Evolutionary conservation across 441 rosid genomes (phyloP).

Genomic region (Gossypium davidsonii): DNA sequence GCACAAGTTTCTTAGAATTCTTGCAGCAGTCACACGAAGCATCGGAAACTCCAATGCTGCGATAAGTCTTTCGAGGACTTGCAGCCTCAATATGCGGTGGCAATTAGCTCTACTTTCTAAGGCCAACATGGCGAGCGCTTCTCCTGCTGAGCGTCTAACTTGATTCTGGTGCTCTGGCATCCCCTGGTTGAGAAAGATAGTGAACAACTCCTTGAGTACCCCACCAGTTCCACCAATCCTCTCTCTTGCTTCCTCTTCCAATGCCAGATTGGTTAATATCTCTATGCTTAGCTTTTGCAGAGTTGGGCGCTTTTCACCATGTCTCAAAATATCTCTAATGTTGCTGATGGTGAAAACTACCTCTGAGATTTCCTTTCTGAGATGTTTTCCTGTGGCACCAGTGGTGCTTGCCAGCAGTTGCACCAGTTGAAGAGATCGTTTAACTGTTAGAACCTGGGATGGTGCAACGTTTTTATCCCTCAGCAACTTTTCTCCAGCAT

Average conservation of each 20-base stretch:
- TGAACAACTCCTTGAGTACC: conserved; percentile 61
- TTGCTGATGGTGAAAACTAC: conserved; percentile 80
- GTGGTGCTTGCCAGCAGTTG: conserved; percentile 79
- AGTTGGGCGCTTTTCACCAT: conserved; percentile 54
- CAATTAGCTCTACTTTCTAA: conserved; percentile 70
- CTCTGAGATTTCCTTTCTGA: conserved; percentile 74
- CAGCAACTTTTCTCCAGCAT: conserved; percentile 44
- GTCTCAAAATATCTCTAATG: conserved; percentile 57
- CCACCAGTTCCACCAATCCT: conserved; percentile 88
- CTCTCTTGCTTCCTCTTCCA: conserved; percentile 66
- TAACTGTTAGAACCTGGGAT: conserved; percentile 64
- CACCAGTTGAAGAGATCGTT: conserved; percentile 71
- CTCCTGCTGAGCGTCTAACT: conserved; percentile 74
- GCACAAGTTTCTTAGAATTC: conserved; percentile 70
- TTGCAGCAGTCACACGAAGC: conserved; percentile 61
- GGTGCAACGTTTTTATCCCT: conserved; percentile 40
- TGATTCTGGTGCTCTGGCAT: conserved; percentile 32
- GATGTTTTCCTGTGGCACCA: conserved; percentile 63
- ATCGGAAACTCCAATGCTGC: conserved; percentile 45
- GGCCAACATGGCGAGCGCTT: conserved; percentile 80
- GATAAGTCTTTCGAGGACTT: conserved; percentile 43
- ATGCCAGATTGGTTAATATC: conserved; percentile 58
- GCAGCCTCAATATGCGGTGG: conserved; percentile 53
- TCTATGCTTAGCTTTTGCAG: conserved; percentile 71
- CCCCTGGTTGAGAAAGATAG: conserved; percentile 56